Evolutionary conservation across 495 filamentous ascomycete genomes (phyloP), one percentile per base, ranked within the genome.

Genomic region (Penicillium robsamsonii): DNA sequence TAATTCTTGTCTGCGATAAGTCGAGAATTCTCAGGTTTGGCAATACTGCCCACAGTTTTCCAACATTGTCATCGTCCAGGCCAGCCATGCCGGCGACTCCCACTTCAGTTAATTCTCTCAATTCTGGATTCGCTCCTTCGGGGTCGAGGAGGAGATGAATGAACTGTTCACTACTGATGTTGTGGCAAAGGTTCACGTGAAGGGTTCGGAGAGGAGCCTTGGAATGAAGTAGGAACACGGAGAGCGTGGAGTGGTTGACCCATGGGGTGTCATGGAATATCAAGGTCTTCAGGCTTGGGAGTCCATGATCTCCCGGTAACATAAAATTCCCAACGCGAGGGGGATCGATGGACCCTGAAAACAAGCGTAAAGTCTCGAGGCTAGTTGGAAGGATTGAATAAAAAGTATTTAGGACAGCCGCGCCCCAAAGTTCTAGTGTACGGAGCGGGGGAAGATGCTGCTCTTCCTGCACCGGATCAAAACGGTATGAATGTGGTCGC

Each of bases 1-100:
- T 75, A 2, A 79, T 68, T 5, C 54, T 52, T 3, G 73, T 76
- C 38, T 62, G 63, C 1, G 73, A 72, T 8, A 77, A 20, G 49
- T 75, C 60, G 2, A 79, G 62, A 1, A 66, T 53, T 25, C 67
- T 70, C 22, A 79, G 41, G 0, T 63, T 53, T 0, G 50, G 53
- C 29, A 75, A 54, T 8, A n/a, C 29, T 5, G 50, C 51, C 25
- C 64, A 50, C 0, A 75, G 30, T 3, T 6, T 7, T 6, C 43
- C 43, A 2, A 69, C 48, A 13, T 48, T 44, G 0, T 31, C 30
- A 43, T 77, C 73, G 10, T 65, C 59, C 17, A 74, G 43, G 3
- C 50, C 53, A 1, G 46, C 33, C 31, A 70, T 51, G 41, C 65
- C 56, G 2, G 63, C 59, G 11, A 77, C 15, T 18, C 66, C 70